These are phyloP conservation scores for Suhomyces canberraensis DNA, from an alignment of 805 yeast genomes.

Conservation along the genomic window DNA sequence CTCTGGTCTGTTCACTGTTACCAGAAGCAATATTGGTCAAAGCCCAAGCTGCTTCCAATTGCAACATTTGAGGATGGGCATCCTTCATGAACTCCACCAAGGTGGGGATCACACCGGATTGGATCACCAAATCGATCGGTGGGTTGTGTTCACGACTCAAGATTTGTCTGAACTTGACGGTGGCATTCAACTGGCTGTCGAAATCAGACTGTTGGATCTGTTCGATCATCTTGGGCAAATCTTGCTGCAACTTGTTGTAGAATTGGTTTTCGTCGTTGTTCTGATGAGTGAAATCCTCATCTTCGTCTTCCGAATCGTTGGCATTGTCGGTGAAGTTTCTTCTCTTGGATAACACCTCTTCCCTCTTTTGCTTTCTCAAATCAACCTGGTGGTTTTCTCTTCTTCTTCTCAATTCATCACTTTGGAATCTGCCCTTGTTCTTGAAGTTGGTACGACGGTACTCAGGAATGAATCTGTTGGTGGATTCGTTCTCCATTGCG, in stretches of 20 bases:
- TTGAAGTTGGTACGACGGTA: constrained; percentile 96
- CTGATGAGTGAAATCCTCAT: constrained; percentile 32
- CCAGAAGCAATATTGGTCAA: constrained; percentile 97
- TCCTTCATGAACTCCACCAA: constrained; percentile 78
- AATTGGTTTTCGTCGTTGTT: constrained; percentile 47
- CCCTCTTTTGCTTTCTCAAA: constrained; percentile 93
- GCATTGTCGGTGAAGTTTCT: constrained; percentile 61
- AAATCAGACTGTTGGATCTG: constrained; percentile 72
- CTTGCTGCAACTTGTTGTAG: constrained; percentile 45
- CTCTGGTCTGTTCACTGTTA: constrained; percentile 79
- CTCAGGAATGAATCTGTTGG: constrained; percentile 89
- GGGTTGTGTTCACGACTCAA: constrained; percentile 93
- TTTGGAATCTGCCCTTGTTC: constrained; percentile 88
- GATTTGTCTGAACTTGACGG: constrained; percentile 89
- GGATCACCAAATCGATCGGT: constrained; percentile 90
- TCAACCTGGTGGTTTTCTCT: constrained; percentile 97
- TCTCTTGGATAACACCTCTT: constrained; percentile 90
- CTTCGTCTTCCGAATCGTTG: constrained; percentile 43
- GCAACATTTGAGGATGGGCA: constrained; percentile 79
- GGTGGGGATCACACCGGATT: constrained; percentile 89
- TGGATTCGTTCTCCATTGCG: constrained; percentile 70
- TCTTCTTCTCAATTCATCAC: constrained; percentile 96
- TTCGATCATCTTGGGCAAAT: constrained; percentile 82
- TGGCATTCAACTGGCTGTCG: constrained; percentile 81
- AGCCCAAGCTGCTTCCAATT: constrained; percentile 99